Evolutionary conservation across 331 rosid genomes (phyloP), one percentile per base, ranked within the genome.

Genomic region (Prunus yedoensis): DNA sequence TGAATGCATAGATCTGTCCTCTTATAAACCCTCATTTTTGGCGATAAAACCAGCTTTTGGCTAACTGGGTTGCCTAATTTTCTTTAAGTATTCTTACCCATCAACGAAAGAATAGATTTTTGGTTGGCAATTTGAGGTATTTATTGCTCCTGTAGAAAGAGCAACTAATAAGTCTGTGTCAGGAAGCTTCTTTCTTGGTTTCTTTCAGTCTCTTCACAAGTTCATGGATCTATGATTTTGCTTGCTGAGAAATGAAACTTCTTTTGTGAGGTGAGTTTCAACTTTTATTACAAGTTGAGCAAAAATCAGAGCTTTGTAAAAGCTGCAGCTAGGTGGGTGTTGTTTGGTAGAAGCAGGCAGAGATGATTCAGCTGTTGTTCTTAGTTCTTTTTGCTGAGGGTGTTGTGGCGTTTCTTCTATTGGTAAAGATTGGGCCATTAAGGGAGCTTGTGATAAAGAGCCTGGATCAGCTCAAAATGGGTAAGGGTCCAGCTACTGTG

Each of bases 391-490:
- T 89, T 74, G 83, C 82, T 49, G 97, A 91, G 90, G 91, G 83
- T 52, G 79, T 70, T 38, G 70, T 89, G 87, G 87, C 85, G 43
- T 85, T 90, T 53, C 89, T 91, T 73, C 75, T 91, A 59, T 68
- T 89, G 80, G 86, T 91, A 51, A 88, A 91, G 85, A 85, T 91
- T 70, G 97, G 97, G 77, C 93, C 91, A 11, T 70, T 91, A 66
- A 91, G 97, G 45, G 97, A 89, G 85, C 85, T 91, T 27, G 97
- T 91, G 61, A 79, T 91, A 51, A 91, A 88, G 88, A 87, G 83
- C 70, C 63, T 91, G 75, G 97, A 91, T 87, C 97, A 91, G 84
- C 50, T 91, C 65, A 91, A 91, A 64, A 88, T 81, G 88, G 94
- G 94, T 27, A 88, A 86, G 41, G 96, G 97, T 76, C 92, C 92